Evolutionary conservation across 805 yeast genomes (phyloP).

Genomic region (Pichia nanzhaoensis): DNA sequence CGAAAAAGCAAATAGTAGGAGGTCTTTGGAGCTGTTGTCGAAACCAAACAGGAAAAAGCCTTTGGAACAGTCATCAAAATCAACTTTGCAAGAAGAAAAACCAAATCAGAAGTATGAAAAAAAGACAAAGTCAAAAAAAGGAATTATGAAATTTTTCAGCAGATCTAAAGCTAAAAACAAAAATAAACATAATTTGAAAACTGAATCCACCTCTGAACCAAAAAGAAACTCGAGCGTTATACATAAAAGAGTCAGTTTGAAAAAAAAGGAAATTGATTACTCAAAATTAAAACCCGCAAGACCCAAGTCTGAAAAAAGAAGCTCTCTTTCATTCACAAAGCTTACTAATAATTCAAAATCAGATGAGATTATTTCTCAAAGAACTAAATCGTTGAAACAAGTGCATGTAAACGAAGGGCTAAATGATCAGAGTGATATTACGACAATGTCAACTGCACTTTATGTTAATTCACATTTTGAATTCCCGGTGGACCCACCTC

Average conservation of each 20-base stretch:
- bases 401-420: not conserved
- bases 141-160: constrained; percentile 8
- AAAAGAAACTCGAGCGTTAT: constrained; percentile 3
- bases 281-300: constrained; percentile 7
- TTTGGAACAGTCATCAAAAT: constrained; percentile 16
- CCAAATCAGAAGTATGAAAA: not conserved
- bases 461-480: constrained; percentile 29
- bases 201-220: not conserved
- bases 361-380: constrained; percentile 1
- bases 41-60: constrained; percentile 16
- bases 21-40: constrained; percentile 19
- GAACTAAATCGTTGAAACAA: not conserved
- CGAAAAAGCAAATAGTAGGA: constrained; percentile 12
- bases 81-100: not conserved
- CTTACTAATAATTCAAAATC: not conserved
- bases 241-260: not conserved
- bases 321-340: constrained; percentile 4
- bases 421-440: not conserved
- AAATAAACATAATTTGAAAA: not conserved
- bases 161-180: not conserved
- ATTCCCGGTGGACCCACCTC: constrained; percentile 23
- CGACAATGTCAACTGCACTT: constrained; percentile 17
- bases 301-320: constrained; percentile 8
- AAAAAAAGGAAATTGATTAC: not conserved
- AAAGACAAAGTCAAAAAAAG: constrained; percentile 1